Evolutionary conservation across 768 basidiomycete genomes (phyloP).

Genomic region (Mycena albidolilacea): DNA sequence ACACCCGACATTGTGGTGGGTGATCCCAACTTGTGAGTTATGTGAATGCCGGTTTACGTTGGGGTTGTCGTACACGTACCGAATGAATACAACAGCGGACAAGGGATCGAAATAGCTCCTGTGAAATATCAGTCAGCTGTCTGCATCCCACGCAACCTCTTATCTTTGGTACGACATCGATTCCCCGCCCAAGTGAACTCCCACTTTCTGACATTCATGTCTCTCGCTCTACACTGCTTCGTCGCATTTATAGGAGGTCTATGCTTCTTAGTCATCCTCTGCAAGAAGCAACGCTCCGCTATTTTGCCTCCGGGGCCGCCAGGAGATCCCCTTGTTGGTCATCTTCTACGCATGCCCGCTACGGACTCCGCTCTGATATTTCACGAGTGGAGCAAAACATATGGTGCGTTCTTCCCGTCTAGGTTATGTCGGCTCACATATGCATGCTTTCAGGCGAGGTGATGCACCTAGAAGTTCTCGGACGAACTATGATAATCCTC

Average conservation of each 20-base stretch:
- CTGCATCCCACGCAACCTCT: neutral
- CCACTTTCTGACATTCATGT: conserved; percentile 1
- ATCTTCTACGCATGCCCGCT: conserved; percentile 17
- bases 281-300: neutral
- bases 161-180: neutral
- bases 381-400: conserved; percentile 24
- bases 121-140: neutral
- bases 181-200: neutral
- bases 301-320: conserved; percentile 21
- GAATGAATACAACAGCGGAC: too few relatives aligned
- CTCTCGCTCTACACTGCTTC: neutral
- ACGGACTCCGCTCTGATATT: conserved; percentile 11
- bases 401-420: too few relatives aligned
- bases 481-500: conserved; percentile 41
- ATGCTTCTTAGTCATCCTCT: neutral
- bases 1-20: too few relatives aligned
- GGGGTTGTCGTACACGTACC: too few relatives aligned
- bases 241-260: neutral
- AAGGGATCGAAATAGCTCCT: too few relatives aligned
- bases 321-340: conserved; percentile 15
- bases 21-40: too few relatives aligned
- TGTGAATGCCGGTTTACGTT: too few relatives aligned
- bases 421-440: too few relatives aligned
- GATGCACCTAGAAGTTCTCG: conserved; percentile 41
- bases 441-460: conserved; percentile 15